phyloP scores from a whole-genome alignment of 306 rosid genomes.

The Ochetophila trinervis region DNA sequence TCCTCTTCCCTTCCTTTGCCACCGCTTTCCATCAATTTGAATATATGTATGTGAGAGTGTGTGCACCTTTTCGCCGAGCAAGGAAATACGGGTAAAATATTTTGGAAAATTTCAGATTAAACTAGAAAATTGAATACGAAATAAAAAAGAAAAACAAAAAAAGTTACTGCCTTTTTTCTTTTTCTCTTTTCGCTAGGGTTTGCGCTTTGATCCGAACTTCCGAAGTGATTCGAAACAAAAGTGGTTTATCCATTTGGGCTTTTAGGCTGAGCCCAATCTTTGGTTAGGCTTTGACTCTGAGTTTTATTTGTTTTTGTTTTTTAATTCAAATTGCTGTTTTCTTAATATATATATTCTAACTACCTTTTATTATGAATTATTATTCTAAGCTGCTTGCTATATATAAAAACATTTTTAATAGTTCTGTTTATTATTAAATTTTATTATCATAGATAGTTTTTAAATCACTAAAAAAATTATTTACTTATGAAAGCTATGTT shows the following conservation, averaged over 20 bases:
- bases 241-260: background rate
- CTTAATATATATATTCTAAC: too few species aligned
- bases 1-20: constrained; percentile 80
- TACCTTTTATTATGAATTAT: too few species aligned
- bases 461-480: too few species aligned
- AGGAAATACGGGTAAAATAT: background rate
- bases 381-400: too few species aligned
- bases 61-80: background rate
- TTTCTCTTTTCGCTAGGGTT: constrained; percentile 39
- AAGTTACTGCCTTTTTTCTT: background rate
- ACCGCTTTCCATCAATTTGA: constrained; percentile 50
- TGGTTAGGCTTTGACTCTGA: too few species aligned
- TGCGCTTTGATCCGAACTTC: constrained; percentile 30
- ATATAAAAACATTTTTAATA: too few species aligned
- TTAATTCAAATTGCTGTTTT: too few species aligned
- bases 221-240: background rate
- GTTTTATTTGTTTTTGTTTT: too few species aligned
- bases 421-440: too few species aligned
- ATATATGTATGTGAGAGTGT: background rate
- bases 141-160: background rate
- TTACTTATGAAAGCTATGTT: too few species aligned
- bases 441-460: too few species aligned
- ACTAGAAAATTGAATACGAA: constrained; percentile 13
- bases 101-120: background rate
- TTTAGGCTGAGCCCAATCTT: constrained; percentile 2